Base-by-base conservation (phyloP, 2,329 filamentous ascomycete genomes). In the Ceratocystiopsis minuta region DNA sequence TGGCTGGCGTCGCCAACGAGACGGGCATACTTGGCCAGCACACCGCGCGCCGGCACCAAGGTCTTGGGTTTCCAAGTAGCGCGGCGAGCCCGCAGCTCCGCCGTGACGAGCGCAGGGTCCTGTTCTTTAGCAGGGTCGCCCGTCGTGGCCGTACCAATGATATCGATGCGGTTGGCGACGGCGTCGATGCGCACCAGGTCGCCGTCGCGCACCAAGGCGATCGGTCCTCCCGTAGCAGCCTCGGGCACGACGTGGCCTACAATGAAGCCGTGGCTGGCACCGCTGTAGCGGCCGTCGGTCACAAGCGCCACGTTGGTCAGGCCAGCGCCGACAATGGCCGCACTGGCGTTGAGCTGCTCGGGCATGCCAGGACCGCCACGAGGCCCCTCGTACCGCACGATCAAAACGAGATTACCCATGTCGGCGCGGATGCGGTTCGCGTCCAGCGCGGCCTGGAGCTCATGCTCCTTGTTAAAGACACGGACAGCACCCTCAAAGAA, bases 311-410 rank as follows among this genome's bases (percentile, higher is more conserved):
- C 74, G 53, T 94, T 93, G 41, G 68, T 83, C 41, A 96, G 66
- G 13, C 81, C 81, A 0, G 88, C 88, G 39, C 88, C 88, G 80
- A 94, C 94, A 50, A 96, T 83, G 16, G 87, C 84, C 0, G 86
- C 86, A 45, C 75, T 81, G 12, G 88, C 83, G 56, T 81, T 85
- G 37, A 96, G 70, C 60, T 94, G 86, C 61, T 96, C 88, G 2
- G 87, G 88, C 88, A 96, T 96, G 36, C 88, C 88, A 0, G 88
- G 88, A 0, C 88, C 88, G 47, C 88, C 88, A 56, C 84, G 87
- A 13, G 88, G 88, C 0, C 88, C 88, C 57, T 96, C 88, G 57
- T 95, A 95, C 17, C 88, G 78, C 42, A 96, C 86, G 31, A 95
- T 76, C 24, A 95, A 65, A 16, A 95, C 88, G 14, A 93, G 69